These are phyloP conservation scores for Fomitiporia mediterranea DNA, from an alignment of 1,284 basidiomycete genomes.

Conservation along the genomic window DNA sequence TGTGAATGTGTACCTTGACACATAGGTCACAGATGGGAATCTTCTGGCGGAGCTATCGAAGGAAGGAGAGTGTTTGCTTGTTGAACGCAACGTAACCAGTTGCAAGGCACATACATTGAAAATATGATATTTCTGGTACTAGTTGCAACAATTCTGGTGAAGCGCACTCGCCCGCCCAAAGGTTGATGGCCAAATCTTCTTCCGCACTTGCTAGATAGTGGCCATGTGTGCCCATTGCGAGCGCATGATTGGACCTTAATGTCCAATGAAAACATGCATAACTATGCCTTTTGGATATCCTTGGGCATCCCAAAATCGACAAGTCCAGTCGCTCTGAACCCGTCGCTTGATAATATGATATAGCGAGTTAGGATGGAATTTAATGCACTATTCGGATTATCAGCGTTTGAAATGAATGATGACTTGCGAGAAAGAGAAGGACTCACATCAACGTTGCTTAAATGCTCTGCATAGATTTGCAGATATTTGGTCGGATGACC, in stretches of 20 bases:
- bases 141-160: conserved; percentile 6
- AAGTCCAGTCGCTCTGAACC: conserved; percentile 94
- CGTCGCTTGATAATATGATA: conserved; percentile 99
- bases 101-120: conserved; percentile 5
- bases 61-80: conserved; percentile 27
- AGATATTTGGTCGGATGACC: conserved; percentile 90
- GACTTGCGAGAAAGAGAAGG: no score
- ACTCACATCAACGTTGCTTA: conserved; percentile 96
- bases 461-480: conserved; percentile 96
- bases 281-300: conserved; percentile 89
- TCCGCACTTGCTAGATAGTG: conserved; percentile 89
- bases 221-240: conserved; percentile 93
- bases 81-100: conserved; percentile 23
- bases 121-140: conserved; percentile 10
- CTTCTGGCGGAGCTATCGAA: conserved; percentile 28
- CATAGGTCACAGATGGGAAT: conserved; percentile 68
- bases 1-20: conserved; percentile 78
- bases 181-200: conserved; percentile 88
- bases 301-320: conserved; percentile 98
- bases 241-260: conserved; percentile 83
- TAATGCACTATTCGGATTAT: conserved; percentile 63
- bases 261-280: conserved; percentile 93
- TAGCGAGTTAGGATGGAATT: conserved; percentile 96
- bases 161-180: conserved; percentile 68
- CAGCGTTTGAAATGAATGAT: neutral